Base-by-base conservation (phyloP, 2,329 filamentous ascomycete genomes). In the Fusarium sp. region DNA sequence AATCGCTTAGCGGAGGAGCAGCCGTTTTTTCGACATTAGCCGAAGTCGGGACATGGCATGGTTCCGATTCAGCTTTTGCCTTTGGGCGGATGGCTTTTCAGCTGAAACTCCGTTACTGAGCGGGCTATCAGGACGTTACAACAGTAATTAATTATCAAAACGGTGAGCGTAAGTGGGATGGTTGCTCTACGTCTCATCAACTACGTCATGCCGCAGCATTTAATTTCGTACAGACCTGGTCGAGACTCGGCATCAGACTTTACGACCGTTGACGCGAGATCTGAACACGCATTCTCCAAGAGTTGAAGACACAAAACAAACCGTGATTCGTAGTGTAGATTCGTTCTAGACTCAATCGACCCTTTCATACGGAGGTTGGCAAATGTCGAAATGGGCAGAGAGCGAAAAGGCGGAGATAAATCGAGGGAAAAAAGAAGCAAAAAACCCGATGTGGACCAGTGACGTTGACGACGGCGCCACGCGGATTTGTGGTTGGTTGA, bases 381-480 rank as follows among this genome's bases (percentile, higher is more conserved):
- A 48, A 11, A 47, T 5, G 34, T 28, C 36, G 28, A 30, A 63
- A 57, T 69, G 51, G 66, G 50, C 50, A 69, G 63, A 69, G 48
- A 58, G 32, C 38, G 39, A 70, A 74, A 68, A 50, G 71, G 70
- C 66, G 70, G 62, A 64, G 55, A 58, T 66, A 61, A 17, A 22
- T 62, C 44, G 51, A 51, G 52, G 30, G 57, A 42, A 58, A 62
- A 57, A 51, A 26, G 44, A 36, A 47, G 30, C 39, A 57, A 55
- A 58, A 54, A 42, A 44, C 30, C 41, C 45, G 30, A 56, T 73
- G 68, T 68, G 76, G 76, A 52, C 66, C 73, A 60, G 74, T 78
- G 76, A 78, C 76, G 76, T 78, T 77, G 55, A 73, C 47, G 50
- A 74, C 41, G 61, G 48, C 66, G 74, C 70, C 73, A 77, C 72